Conservation (phyloP, 805 yeast species). For the Teunomyces aglyptinius region DNA sequence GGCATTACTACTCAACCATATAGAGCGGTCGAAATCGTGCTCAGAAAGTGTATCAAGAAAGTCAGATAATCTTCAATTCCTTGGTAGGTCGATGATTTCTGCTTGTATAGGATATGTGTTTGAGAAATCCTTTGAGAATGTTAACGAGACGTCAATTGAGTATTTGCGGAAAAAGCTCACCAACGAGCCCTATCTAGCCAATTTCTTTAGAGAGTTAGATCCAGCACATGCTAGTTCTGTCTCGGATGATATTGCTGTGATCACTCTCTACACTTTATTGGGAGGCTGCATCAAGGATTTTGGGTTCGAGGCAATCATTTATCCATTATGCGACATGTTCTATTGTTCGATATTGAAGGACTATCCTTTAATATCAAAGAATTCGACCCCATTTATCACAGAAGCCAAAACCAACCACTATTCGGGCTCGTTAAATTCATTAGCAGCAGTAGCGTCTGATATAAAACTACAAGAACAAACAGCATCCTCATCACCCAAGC, state of each 20-base stretch:
- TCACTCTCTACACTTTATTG: conserved; percentile 54
- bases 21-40: conserved; percentile 65
- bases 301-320: conserved; percentile 70
- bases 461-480: conserved; percentile 15
- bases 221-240: conserved; percentile 29
- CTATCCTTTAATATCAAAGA: conserved; percentile 60
- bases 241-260: conserved; percentile 50
- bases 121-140: conserved; percentile 58
- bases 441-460: conserved; percentile 37
- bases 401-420: conserved; percentile 5
- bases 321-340: conserved; percentile 65
- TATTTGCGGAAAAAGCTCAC: conserved; percentile 48
- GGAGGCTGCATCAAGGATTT: conserved; percentile 77
- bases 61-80: conserved; percentile 47
- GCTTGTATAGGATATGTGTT: conserved; percentile 60
- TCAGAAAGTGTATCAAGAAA: conserved; percentile 40
- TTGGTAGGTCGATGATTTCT: conserved; percentile 58
- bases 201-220: conserved; percentile 49
- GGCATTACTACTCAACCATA: conserved; percentile 27
- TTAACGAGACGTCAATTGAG: conserved; percentile 53
- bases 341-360: conserved; percentile 59
- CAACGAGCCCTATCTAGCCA: conserved; percentile 39
- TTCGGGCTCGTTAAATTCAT: conserved; percentile 24
- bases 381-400: conserved; percentile 1
- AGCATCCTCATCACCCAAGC: neutral